These are phyloP conservation scores for Neurospora hispaniola DNA, from an alignment of 495 filamentous ascomycete species.

Conservation along the genomic window DNA sequence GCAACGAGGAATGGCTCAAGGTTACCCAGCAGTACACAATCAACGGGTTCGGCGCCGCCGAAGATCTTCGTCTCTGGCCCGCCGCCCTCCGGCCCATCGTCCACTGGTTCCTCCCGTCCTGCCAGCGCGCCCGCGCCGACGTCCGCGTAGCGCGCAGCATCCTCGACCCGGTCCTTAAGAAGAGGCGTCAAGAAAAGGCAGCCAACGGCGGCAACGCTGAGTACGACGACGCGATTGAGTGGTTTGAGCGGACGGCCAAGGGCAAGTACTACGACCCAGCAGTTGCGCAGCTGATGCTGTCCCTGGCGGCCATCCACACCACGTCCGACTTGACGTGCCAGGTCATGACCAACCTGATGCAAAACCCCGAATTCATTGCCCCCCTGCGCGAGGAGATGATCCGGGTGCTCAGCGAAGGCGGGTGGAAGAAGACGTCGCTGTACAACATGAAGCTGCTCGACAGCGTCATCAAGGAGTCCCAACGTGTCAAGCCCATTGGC, in stretches of 20 bases:
- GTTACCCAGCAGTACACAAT: constrained; percentile 31
- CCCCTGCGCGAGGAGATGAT: constrained; percentile 29
- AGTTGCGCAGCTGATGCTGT: constrained; percentile 20
- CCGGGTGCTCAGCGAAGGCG: constrained; percentile 19
- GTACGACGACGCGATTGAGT: constrained; percentile 27
- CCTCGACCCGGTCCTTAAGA: constrained; percentile 19
- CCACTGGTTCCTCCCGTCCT: constrained; percentile 26
- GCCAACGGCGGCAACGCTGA: constrained; percentile 1
- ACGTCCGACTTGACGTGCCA: constrained; percentile 28
- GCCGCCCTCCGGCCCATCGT: constrained; percentile 21
- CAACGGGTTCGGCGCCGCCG: constrained; percentile 16
- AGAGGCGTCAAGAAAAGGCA: constrained; percentile 13
- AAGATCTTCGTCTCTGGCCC: constrained; percentile 24
- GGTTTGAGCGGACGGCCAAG: constrained; percentile 22
- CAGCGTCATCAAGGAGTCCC: constrained; percentile 37
- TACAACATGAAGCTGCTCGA: constrained; percentile 45
- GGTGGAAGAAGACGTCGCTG: constrained; percentile 38
- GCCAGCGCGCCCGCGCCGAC: constrained; percentile 10
- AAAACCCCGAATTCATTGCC: constrained; percentile 26
- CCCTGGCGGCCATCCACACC: constrained; percentile 24
- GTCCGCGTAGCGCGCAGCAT: constrained; percentile 14
- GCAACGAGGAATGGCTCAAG: constrained; percentile 33
- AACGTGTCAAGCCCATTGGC: constrained; percentile 29
- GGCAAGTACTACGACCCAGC: constrained; percentile 19
- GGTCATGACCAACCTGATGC: constrained; percentile 25